Percentiles rank a stretch among this genome's conserved stretches.
Conservation (phyloP, 306 rosid species). For the Betula pendula region DNA sequence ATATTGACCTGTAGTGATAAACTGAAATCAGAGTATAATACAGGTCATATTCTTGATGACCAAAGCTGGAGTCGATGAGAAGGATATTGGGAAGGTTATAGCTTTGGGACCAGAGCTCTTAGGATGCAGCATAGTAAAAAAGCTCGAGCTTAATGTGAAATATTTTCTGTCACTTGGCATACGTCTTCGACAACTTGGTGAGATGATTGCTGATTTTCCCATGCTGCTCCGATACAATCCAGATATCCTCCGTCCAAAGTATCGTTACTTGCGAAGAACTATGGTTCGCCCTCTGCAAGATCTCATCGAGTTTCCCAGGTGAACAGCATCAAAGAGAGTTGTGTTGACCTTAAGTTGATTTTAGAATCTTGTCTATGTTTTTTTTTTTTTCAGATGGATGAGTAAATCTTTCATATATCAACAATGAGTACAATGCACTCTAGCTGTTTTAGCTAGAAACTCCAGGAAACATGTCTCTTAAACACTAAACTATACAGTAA, state of each 20-base stretch:
- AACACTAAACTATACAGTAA: no score
- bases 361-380: slow-evolving; percentile 7
- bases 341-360: slow-evolving; percentile 9
- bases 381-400: no score
- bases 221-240: slow-evolving; percentile 76
- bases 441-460: no score
- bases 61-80: slow-evolving; percentile 73
- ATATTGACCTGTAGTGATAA: slow-evolving; percentile 1
- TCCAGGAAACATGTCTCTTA: no score
- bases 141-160: slow-evolving; percentile 77
- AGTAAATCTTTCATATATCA: no score
- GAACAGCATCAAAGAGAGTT: slow-evolving; percentile 19
- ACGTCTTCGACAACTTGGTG: slow-evolving; percentile 57
- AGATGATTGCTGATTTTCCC: slow-evolving; percentile 89
- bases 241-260: slow-evolving; percentile 83
- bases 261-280: slow-evolving; percentile 68
- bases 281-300: slow-evolving; percentile 85
- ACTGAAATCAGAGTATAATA: slow-evolving; percentile 36
- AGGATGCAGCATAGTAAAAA: slow-evolving; percentile 75
- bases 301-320: slow-evolving; percentile 91
- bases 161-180: slow-evolving; percentile 86
- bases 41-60: slow-evolving; percentile 94
- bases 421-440: no score
- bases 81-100: slow-evolving; percentile 69
- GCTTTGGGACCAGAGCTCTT: slow-evolving; percentile 92